Evolutionary conservation across 106 monocot genomes (phyloP).

Genomic region (Apostasia shenzhenica): DNA sequence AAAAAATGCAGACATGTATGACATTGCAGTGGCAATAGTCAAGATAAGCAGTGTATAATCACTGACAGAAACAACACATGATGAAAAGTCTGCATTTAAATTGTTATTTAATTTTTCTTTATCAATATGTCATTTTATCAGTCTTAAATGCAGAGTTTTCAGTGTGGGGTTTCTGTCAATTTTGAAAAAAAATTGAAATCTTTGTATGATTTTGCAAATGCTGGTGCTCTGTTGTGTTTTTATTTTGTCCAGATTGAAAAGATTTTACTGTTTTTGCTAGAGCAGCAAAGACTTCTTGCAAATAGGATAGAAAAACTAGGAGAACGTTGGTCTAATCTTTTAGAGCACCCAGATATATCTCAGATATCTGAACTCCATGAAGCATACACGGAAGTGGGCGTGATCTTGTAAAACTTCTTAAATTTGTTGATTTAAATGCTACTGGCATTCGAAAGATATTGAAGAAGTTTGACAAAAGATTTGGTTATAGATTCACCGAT

Average conservation of each 20-base stretch:
- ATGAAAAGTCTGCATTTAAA: no score
- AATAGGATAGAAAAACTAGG: conserved; percentile 62
- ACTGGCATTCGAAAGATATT: conserved; percentile 91
- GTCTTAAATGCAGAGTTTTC: no score
- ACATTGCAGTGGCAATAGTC: no score
- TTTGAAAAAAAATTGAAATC: not conserved
- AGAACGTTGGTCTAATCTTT: conserved; percentile 41
- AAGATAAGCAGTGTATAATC: no score
- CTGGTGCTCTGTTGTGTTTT: not conserved
- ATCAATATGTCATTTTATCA: no score
- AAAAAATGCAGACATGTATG: no score
- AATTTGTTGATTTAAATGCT: conserved; percentile 88
- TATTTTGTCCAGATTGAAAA: conserved; percentile 68
- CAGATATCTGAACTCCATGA: conserved; percentile 60
- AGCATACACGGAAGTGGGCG: conserved; percentile 45
- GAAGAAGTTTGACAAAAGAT: conserved; percentile 93
- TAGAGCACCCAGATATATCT: conserved; percentile 44
- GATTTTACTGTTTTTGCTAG: conserved; percentile 80
- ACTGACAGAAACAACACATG: no score
- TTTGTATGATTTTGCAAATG: not conserved
- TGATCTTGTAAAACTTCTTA: conserved; percentile 85
- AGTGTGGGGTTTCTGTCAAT: no score
- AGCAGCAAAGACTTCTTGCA: conserved; percentile 94
- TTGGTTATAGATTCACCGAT: conserved; percentile 89
- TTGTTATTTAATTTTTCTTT: no score